Evolutionary conservation across 2,329 filamentous ascomycete genomes (phyloP).

Genomic region (Helotiales sp.): DNA sequence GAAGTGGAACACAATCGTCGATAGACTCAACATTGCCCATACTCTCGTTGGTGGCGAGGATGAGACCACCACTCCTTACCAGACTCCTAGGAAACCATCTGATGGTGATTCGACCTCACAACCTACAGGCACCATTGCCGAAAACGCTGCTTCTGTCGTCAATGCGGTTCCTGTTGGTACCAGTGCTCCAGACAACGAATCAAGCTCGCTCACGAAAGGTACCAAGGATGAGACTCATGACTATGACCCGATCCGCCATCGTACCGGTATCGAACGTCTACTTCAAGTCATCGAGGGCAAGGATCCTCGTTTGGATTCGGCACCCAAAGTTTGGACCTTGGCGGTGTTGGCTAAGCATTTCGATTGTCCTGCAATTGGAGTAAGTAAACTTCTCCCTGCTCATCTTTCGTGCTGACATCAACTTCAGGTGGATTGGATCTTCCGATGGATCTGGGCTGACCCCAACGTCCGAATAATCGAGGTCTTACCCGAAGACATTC

Average conservation of each 20-base stretch:
- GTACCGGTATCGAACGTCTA: slow-evolving; percentile 62
- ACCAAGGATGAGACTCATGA: slow-evolving; percentile 38
- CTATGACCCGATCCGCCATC: slow-evolving; percentile 65
- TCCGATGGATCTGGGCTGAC: slow-evolving; percentile 57
- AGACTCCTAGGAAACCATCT: background rate
- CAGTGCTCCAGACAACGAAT: background rate
- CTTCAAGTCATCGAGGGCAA: slow-evolving; percentile 58
- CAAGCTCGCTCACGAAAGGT: background rate
- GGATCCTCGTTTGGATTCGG: slow-evolving; percentile 60
- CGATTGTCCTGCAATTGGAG: slow-evolving; percentile 48
- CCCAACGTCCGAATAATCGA: slow-evolving; percentile 62
- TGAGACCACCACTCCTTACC: slow-evolving; percentile 32
- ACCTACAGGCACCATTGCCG: background rate
- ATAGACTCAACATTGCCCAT: slow-evolving; percentile 40
- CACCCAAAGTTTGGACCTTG: slow-evolving; percentile 66
- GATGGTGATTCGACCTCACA: background rate
- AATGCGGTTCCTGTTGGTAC: background rate
- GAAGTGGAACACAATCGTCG: slow-evolving; percentile 50
- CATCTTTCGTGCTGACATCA: slow-evolving; percentile 18
- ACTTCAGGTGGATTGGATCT: slow-evolving; percentile 43
- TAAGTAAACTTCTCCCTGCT: slow-evolving; percentile 28
- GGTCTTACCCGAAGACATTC: slow-evolving; percentile 59
- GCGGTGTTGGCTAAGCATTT: slow-evolving; percentile 61
- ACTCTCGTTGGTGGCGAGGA: slow-evolving; percentile 49
- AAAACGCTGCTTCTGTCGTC: background rate